phyloP scores from a whole-genome alignment of 2,329 filamentous ascomycete species.

The Pseudocercospora cruenta region DNA sequence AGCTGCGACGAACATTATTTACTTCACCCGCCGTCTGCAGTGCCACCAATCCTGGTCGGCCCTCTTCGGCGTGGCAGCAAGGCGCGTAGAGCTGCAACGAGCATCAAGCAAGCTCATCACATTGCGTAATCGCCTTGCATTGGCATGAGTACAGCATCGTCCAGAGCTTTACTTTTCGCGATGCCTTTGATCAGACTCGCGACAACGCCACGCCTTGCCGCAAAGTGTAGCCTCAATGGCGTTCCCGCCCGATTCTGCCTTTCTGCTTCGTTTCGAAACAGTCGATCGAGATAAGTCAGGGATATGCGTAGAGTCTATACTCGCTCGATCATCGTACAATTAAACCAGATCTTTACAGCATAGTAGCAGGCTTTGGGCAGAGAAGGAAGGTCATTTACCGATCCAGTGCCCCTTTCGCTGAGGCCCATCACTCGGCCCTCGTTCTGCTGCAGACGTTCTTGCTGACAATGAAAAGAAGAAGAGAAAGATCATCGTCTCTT shows the following conservation, averaged over 20 bases:
- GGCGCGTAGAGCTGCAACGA: neutral
- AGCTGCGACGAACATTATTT: neutral
- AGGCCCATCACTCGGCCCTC: neutral
- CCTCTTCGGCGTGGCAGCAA: neutral
- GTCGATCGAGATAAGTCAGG: neutral
- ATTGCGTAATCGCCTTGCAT: neutral
- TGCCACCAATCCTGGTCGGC: neutral
- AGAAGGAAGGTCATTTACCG: neutral
- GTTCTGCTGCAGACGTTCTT: neutral
- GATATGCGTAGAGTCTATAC: conserved; percentile 5
- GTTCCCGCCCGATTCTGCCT: neutral
- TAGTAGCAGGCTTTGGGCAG: neutral
- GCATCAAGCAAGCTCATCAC: neutral
- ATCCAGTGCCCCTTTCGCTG: neutral
- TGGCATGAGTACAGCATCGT: neutral
- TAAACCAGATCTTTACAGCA: neutral
- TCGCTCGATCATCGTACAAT: conserved; percentile 1
- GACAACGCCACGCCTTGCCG: neutral
- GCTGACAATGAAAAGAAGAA: conserved; percentile 2
- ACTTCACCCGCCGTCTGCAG: neutral
- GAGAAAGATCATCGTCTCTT: neutral
- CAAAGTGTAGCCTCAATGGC: neutral
- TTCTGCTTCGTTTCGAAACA: neutral
- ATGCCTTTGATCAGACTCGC: neutral
- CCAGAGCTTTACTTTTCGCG: neutral